Base-by-base conservation (phyloP, 2,329 filamentous ascomycete species). In the Emydomyces testavorans region DNA sequence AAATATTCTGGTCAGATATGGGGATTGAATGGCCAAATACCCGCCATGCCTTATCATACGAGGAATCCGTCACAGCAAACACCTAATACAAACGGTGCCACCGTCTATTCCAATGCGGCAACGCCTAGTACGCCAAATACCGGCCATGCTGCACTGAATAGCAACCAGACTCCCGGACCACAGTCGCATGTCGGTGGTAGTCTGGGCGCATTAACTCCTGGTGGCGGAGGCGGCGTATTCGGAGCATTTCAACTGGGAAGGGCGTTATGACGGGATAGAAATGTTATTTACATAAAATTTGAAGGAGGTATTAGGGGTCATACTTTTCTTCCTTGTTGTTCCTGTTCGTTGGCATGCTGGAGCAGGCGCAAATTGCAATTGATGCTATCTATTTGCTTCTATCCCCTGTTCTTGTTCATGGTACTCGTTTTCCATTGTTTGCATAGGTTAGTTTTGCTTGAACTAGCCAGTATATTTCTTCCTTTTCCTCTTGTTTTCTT, bases 1-100 rank as follows among this genome's bases (percentile, higher is more conserved):
- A 74, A 93, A 56, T 87, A 93, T 55, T 71, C 85, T 4, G 88
- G 89, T 51, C 90, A 93, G 66, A 88, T 95, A 57, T 96, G 90
- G 85, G 90, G 90, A 8, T 72, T 96, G 7, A 89, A 88, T 45
- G 83, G 68, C 75, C 84, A 56, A 79, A 83, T 65, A 71, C 77
- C 66, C 58, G 74, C 68, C n/a, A 56, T 73, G 57, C 62, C 57
- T 28, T 68, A 73, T 52, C 61, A 66, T 39, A 53, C 58, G 6
- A 64, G 66, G 53, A 51, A 32, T 18, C 57, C 70, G 50, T 61
- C 69, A 42, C 67, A 73, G 58, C 62, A 75, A 58, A 76, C 75
- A 8, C 71, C 71, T 28, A 72, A 71, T 49, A 69, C 77, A 49
- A 77, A 77, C 53, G 76, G 75, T 36, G 71, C 71, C 20, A 70